A percentile compares a stretch with the other conserved stretches of the same genome.
phyloP scores from a whole-genome alignment of 2,329 filamentous ascomycete genomes.

The Ustulina deusta region DNA sequence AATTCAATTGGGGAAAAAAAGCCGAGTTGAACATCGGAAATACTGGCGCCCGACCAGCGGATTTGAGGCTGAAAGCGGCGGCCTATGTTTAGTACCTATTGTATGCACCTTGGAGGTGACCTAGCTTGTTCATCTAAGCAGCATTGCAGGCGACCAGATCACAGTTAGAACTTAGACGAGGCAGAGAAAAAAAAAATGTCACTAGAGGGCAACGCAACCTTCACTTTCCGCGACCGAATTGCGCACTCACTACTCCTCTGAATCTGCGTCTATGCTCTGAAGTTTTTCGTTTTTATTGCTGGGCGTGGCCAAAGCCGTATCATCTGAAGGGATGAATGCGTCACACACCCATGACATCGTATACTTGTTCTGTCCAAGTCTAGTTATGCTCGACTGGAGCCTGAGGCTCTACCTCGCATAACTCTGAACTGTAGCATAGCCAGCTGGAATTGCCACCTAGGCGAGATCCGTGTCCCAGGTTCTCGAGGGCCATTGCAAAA shows the following conservation, averaged over 20 bases:
- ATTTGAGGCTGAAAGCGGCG: slow-evolving; percentile 38
- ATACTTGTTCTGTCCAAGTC: slow-evolving; percentile 36
- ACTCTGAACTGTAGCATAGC: slow-evolving; percentile 33
- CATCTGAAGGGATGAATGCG: slow-evolving; percentile 40
- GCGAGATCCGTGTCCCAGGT: slow-evolving; percentile 31
- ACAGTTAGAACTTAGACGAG: not conserved
- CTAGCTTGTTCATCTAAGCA: not conserved
- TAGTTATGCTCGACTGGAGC: slow-evolving; percentile 30
- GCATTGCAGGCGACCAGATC: not conserved
- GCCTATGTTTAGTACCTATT: not conserved
- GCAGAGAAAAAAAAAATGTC: not conserved
- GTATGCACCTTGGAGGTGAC: not conserved
- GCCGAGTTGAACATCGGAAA: slow-evolving; percentile 28
- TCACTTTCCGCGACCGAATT: slow-evolving; percentile 1
- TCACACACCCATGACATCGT: slow-evolving; percentile 32
- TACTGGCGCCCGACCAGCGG: slow-evolving; percentile 27
- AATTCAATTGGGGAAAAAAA: slow-evolving; percentile 26
- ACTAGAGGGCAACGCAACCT: not conserved
- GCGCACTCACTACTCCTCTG: not conserved
- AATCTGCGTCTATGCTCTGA: slow-evolving; percentile 31
- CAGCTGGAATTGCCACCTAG: slow-evolving; percentile 30
- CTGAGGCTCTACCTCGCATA: slow-evolving; percentile 28
- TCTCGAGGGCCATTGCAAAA: slow-evolving; percentile 30
- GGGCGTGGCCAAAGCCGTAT: slow-evolving; percentile 43
- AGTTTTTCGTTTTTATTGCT: slow-evolving; percentile 47